Evolutionary conservation across 23 red algal genomes (phyloP).

Genomic region (Porphyridium purpureum): DNA sequence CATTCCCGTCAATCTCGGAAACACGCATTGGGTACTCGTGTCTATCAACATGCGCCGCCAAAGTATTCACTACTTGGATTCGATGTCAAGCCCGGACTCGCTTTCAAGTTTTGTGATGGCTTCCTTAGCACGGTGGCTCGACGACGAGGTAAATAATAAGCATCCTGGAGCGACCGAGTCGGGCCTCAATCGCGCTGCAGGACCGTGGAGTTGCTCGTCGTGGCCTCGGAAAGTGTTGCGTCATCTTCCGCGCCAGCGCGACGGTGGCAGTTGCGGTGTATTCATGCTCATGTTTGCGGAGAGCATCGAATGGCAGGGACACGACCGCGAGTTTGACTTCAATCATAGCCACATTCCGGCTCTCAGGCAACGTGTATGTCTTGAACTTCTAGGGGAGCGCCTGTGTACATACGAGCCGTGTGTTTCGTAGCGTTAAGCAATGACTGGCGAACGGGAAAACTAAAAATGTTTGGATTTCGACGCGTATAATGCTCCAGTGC

Average conservation of each 20-base stretch:
- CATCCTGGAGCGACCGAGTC: neutral
- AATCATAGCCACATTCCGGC: slow-evolving; percentile 5
- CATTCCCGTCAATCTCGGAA: slow-evolving; percentile 30
- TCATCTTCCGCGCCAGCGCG: slow-evolving; percentile 14
- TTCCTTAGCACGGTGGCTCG: slow-evolving; percentile 18
- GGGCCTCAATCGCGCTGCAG: slow-evolving; percentile 1
- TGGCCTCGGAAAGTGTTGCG: too few species aligned
- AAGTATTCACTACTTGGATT: slow-evolving; percentile 28
- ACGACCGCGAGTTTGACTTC: slow-evolving; percentile 21
- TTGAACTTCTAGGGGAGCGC: slow-evolving; percentile 15
- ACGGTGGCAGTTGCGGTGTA: slow-evolving; percentile 42
- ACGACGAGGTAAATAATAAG: slow-evolving; percentile 13
- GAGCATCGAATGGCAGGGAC: slow-evolving; percentile 12
- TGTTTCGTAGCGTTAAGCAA: too few species aligned
- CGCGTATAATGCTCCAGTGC: too few species aligned
- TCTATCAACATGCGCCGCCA: slow-evolving; percentile 1
- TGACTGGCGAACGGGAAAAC: too few species aligned
- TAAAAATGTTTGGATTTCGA: too few species aligned
- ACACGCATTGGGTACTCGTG: slow-evolving; percentile 31
- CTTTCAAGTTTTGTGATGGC: slow-evolving; percentile 3
- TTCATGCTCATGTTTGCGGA: slow-evolving; percentile 33
- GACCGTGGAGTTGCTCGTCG: slow-evolving; percentile 3
- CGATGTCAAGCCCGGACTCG: slow-evolving; percentile 17
- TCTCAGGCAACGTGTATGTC: slow-evolving; percentile 9
- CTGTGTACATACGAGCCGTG: too few species aligned